A percentile compares a stretch with the other conserved stretches of the same genome.
These are phyloP conservation scores for Coniella vitis DNA, from an alignment of 2,329 filamentous ascomycete genomes.

Conservation along the genomic window DNA sequence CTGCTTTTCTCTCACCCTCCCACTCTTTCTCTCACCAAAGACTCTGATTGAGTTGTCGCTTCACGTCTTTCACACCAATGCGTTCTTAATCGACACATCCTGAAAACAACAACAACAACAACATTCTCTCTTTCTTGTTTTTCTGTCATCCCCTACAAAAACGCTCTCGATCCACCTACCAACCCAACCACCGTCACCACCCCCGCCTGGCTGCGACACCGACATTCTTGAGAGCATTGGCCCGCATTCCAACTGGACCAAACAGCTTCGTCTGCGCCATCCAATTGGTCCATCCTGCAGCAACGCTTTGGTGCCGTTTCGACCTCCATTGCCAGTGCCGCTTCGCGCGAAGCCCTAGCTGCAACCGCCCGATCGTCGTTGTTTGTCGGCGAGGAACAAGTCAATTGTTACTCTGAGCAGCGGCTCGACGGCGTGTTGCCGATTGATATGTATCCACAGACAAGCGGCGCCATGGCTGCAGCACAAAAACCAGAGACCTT, in stretches of 20 bases:
- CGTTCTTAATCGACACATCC: background rate
- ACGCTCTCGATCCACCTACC: too few relatives aligned
- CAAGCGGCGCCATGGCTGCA: slow-evolving; percentile 72
- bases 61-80: too few relatives aligned
- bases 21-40: background rate
- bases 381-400: too few relatives aligned
- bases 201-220: slow-evolving; percentile 16
- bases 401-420: slow-evolving; percentile 1
- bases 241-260: slow-evolving; percentile 1
- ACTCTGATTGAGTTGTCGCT: too few relatives aligned
- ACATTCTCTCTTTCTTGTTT: background rate
- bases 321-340: too few relatives aligned
- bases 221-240: slow-evolving; percentile 5
- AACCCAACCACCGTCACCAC: too few relatives aligned
- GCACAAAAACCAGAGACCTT: slow-evolving; percentile 98
- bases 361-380: too few relatives aligned
- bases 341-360: too few relatives aligned
- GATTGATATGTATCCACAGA: slow-evolving; percentile 69
- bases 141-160: background rate
- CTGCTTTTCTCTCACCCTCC: background rate
- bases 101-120: background rate
- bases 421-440: slow-evolving; percentile 16
- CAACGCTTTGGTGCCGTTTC: too few relatives aligned
- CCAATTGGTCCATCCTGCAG: too few relatives aligned
- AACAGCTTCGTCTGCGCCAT: too few relatives aligned